Evolutionary conservation across 371 early-diverging fungal species (phyloP), one percentile per base, ranked within the genome.

Genomic region (Actinomortierella wolfii): DNA sequence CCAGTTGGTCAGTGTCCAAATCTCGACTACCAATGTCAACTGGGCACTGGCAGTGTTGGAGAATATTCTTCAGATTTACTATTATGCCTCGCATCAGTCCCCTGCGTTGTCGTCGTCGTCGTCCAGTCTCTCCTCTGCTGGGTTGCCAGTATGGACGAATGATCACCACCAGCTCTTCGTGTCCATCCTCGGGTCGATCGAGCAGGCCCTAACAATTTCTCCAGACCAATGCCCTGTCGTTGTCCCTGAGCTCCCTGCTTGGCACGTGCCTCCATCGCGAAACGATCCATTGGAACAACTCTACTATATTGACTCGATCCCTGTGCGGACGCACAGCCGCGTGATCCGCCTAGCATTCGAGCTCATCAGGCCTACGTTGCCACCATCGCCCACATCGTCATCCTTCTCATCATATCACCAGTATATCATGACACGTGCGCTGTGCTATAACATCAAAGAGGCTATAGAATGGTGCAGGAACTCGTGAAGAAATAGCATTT

Each of bases 401-500:
- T 48, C 18, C 15, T 13, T 24, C 48, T 11, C 46, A 50, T 3
- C 41, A 49, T 1, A 9, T 17, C 15, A 1, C 60, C 56, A 67
- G 17, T 21, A 50, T 17, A 43, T 73, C 24, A 57, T 73, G 24
- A 48, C 74, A 18, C 45, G 74, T 26, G 74, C 74, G 9, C 64
- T 73, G 17, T 73, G 74, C 51, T 73, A 67, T 39, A 59, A 59
- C 1, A 59, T 73, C 23, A 56, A 59, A 11, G 67, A 63, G 18
- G 74, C 74, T 26, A 45, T 66, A 5, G 74, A 73, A 34, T 34
- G 34, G 34, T 4, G 4, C 34, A 34, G 11, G 34, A 34, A 34
- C 4, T 34, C 34, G 11, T 34, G 34, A 34, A 6, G 4, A 34
- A 34, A 34, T 6, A 34, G n/a, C n/a, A n/a, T n/a, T n/a, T n/a